Evolutionary conservation across 2,329 filamentous ascomycete species (phyloP), one percentile per base, ranked within the genome.

Genomic region (Claviceps sp.): DNA sequence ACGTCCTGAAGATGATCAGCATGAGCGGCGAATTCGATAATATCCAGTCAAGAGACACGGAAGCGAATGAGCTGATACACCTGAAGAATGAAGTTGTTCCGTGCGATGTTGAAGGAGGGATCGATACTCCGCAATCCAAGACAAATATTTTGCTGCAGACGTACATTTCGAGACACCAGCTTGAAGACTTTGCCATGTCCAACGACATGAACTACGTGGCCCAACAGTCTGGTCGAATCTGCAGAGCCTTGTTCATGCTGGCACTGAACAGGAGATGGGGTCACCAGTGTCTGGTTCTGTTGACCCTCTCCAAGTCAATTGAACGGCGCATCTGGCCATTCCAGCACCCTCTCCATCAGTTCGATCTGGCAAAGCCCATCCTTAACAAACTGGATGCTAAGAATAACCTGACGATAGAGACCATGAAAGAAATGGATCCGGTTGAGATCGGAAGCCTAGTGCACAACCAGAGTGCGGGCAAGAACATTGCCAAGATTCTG

Each of bases 11-110:
- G 63, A 97, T 98, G 89, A 89, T 98, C 62, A 90, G 88, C 59
- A 89, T 93, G 86, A 95, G 90, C 65, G 89, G 90, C 57, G 93
- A 98, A 66, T 98, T 98, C 60, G 89, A 97, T 70, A 95, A 98
- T 58, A 87, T 98, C 43, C 90, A 96, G 63, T 89, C 86, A 5
- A 77, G 94, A 55, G 93, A 98, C 52, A 93, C 73, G 50, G 94
- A 98, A 67, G 84, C 85, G 52, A 86, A 90, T 60, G 94, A 98
- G 65, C 74, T 98, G n/a, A 77, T 77, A 18, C 76, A 79, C 22
- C 75, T 98, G 50, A 81, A 80, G 56, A 73, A 86, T 0, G 81
- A 89, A 37, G 74, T 78, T 16, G 78, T 86, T 13, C 83, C 84
- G 18, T 95, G 90, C 54, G 82, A 90, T 57, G 82, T 97, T 22